These are phyloP conservation scores for Pleurotus pulmonarius DNA, from an alignment of 768 basidiomycete genomes.

Conservation along the genomic window DNA sequence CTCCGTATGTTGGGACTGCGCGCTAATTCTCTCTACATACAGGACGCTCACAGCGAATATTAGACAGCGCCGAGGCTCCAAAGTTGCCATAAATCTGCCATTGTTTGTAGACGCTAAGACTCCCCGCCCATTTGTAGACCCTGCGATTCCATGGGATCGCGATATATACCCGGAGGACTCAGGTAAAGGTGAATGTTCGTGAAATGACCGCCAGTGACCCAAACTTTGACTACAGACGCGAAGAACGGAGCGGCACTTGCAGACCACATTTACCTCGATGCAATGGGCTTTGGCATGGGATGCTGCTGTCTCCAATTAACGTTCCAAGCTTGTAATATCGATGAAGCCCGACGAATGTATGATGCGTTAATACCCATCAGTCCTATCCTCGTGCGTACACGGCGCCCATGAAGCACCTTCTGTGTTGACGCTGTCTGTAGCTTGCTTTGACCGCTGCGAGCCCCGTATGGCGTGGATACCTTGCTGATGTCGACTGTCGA, in stretches of 20 bases:
- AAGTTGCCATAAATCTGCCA: constrained; percentile 94
- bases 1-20: constrained; percentile 8
- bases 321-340: constrained; percentile 94
- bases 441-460: constrained; percentile 93
- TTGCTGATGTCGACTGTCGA: constrained; percentile 95
- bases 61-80: constrained; percentile 82
- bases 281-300: constrained; percentile 99
- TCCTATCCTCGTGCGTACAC: constrained; percentile 78
- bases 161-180: constrained; percentile 79
- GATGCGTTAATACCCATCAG: constrained; percentile 95
- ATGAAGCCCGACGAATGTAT: constrained; percentile 89
- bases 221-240: constrained; percentile 53
- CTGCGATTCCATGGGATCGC: constrained; percentile 87
- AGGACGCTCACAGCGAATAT: constrained; percentile 99
- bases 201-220: not conserved
- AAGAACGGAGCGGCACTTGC: constrained; percentile 82
- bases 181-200: constrained; percentile 41
- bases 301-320: constrained; percentile 97
- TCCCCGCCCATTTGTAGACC: constrained; percentile 86
- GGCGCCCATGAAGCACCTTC: not conserved
- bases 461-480: constrained; percentile 90
- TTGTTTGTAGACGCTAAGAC: constrained; percentile 87
- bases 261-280: constrained; percentile 96
- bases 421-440: constrained; percentile 33
- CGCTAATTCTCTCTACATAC: constrained; percentile 13